Evolutionary conservation across 2,329 filamentous ascomycete genomes (phyloP), one percentile per base, ranked within the genome.

Genomic region (Claviceps fusiformis): DNA sequence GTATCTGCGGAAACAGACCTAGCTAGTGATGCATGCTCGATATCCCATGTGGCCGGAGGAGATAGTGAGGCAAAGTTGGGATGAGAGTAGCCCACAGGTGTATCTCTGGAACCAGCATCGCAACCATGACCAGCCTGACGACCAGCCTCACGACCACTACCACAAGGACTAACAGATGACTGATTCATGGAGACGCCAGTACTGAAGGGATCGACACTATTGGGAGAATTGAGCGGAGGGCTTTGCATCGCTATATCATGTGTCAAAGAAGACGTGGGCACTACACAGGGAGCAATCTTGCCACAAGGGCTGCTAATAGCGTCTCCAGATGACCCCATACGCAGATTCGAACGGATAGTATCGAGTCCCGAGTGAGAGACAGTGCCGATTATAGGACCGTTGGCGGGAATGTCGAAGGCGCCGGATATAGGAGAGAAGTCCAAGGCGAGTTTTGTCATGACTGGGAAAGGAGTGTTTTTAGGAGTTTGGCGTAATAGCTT

Each of bases 401-500:
- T 63, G 43, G 54, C 41, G 3, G 54, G 33, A 47, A 43, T 29
- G n/a, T 73, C 70, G 57, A 65, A 61, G 53, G 65, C 67, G 58
- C 69, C 69, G 50, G 67, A 68, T 11, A 73, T 70, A 61, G 73
- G 63, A 62, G 74, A 74, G 33, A 72, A 70, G 59, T 75, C 71
- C 56, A 70, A 65, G 39, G 69, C 67, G 39, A 73, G 56, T 58
- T 68, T 73, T 58, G 68, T 67, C 72, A 75, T 75, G 45, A 24
- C 39, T n/a, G 27, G 17, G 19, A 24, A 24, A 24, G 24, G 24
- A 24, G 24, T 24, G 24, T 24, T 24, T 24, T 24, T 24, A 24
- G 24, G 24, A 24, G 24, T 24, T 24, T 24, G 24, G 24, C 24
- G 24, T 24, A 24, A 24, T 24, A 24, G 24, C 24, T 24, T 24